Evolutionary conservation across 768 basidiomycete genomes (phyloP).

Genomic region (Austroboletus festivus): DNA sequence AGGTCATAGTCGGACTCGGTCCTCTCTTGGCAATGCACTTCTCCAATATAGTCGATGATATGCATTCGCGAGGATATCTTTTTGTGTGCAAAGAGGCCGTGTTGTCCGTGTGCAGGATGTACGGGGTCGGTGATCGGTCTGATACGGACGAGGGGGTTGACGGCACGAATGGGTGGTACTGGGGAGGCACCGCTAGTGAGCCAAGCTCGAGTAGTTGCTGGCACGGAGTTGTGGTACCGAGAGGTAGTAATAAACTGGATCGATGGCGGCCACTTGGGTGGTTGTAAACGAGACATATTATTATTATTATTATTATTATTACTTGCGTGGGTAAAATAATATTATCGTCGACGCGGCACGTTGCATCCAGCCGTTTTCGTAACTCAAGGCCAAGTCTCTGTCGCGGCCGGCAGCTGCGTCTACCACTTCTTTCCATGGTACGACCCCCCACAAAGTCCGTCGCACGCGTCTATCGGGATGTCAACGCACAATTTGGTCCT

Average conservation of each 20-base stretch:
- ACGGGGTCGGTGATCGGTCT: conserved; percentile 47
- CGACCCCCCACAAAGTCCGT: conserved; percentile 74
- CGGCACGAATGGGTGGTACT: conserved; percentile 1
- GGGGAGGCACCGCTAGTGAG: conserved; percentile 29
- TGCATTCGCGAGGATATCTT: conserved; percentile 64
- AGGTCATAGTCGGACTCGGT: conserved; percentile 83
- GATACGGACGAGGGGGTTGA: conserved; percentile 47
- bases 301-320: too few species aligned
- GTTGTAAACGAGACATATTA: conserved; percentile 24
- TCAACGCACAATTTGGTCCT: conserved; percentile 82
- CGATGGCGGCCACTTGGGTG: conserved; percentile 50
- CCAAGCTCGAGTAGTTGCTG: conserved; percentile 38
- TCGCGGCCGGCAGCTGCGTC: conserved; percentile 9
- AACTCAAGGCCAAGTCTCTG: conserved; percentile 8
- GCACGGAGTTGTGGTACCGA: conserved; percentile 57
- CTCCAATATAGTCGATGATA: conserved; percentile 79
- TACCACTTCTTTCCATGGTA: conserved; percentile 49
- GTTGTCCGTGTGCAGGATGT: conserved; percentile 80
- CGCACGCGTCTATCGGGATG: conserved; percentile 83
- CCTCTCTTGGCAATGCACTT: conserved; percentile 78
- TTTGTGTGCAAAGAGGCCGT: conserved; percentile 74
- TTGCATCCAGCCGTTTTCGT: conserved; percentile 11
- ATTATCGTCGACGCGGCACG: conserved; percentile 9
- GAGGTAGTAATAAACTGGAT: conserved; percentile 53
- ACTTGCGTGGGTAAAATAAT: conserved; percentile 32